These are phyloP conservation scores for Nicotiana knightiana DNA, from an alignment of 257 asterid genomes.

Conservation along the genomic window DNA sequence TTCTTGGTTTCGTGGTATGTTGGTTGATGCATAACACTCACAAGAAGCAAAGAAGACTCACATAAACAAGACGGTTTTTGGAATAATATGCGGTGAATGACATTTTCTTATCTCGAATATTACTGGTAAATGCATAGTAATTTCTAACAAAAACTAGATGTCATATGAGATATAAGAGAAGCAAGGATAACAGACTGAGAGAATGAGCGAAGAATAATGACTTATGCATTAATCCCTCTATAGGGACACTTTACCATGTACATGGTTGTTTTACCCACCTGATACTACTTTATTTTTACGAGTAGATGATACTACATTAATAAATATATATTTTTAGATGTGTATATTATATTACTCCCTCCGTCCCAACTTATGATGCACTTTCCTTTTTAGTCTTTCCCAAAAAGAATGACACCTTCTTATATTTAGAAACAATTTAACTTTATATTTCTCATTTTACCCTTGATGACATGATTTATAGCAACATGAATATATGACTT, in stretches of 20 bases:
- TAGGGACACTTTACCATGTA: not conserved
- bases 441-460: not conserved
- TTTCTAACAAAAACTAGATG: not conserved
- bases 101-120: not conserved
- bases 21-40: not conserved
- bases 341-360: not conserved
- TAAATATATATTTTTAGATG: too few relatives aligned
- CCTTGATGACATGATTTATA: not conserved
- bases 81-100: not conserved
- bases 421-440: not conserved
- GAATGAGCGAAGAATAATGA: not conserved
- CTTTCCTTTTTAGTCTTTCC: not conserved
- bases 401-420: not conserved
- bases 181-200: not conserved
- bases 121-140: not conserved
- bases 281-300: not conserved
- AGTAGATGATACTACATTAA: too few relatives aligned
- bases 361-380: not conserved
- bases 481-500: not conserved
- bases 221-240: not conserved
- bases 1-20: not conserved
- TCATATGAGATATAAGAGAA: not conserved
- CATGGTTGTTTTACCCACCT: not conserved
- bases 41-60: not conserved
- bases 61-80: not conserved